phyloP scores from a whole-genome alignment of 1,139 yeast species.

The Diutina pseudorugosa region DNA sequence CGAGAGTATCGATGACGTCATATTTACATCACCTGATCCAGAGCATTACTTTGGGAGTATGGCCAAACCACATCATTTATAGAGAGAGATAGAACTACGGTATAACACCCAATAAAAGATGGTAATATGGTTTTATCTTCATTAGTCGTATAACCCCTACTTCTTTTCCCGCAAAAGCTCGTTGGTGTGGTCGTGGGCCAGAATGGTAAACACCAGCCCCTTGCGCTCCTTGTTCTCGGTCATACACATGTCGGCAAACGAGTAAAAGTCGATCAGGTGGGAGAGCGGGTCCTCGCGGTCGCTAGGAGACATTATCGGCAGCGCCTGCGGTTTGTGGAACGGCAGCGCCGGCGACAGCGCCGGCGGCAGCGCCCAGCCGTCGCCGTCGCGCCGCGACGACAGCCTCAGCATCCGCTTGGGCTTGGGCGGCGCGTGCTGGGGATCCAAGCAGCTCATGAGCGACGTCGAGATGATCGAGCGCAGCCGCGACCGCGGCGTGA shows the following conservation, averaged over 20 bases:
- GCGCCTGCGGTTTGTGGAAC: neutral
- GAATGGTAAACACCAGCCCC: conserved; percentile 2
- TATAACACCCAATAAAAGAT: too few species aligned
- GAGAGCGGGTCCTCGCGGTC: neutral
- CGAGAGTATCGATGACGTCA: too few species aligned
- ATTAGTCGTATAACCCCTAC: neutral
- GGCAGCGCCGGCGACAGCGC: neutral
- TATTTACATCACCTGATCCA: too few species aligned
- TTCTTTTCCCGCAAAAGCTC: neutral
- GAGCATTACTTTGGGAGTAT: too few species aligned
- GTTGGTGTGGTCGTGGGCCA: conserved; percentile 1
- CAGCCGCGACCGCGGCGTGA: neutral
- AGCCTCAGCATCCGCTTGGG: neutral
- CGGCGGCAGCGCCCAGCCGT: neutral
- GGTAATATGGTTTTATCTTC: too few species aligned
- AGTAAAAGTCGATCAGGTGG: conserved; percentile 18
- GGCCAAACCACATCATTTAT: too few species aligned
- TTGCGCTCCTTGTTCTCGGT: conserved; percentile 1
- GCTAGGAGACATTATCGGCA: neutral
- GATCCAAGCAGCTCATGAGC: conserved; percentile 2
- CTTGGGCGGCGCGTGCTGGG: neutral
- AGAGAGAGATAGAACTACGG: too few species aligned
- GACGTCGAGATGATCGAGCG: neutral
- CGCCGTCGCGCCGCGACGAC: neutral
- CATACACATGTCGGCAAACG: conserved; percentile 21